Base-by-base conservation (phyloP, 2,329 filamentous ascomycete genomes). In the Beauveria caledonica region DNA sequence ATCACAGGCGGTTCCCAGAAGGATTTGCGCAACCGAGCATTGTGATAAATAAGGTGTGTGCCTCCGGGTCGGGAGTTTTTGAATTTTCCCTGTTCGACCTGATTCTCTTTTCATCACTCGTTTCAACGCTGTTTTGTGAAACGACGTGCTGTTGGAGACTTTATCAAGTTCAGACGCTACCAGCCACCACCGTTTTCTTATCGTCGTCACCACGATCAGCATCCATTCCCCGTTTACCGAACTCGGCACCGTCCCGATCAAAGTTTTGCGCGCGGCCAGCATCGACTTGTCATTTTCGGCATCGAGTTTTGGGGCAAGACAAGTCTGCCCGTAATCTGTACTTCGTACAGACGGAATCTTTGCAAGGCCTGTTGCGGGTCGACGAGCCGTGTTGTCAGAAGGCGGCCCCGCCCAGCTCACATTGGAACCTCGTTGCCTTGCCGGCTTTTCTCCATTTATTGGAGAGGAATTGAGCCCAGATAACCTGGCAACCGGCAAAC, bases 231-330 rank as follows among this genome's bases (percentile, higher is more conserved):
- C 44, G 3, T 6, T 7, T 17, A 58, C 49, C 55, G 55, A 48
- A 44, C 42, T 48, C 29, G 44, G 54, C 54, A 57, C 15, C 54
- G 36, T 49, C 54, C 33, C 33, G 29, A 49, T 49, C 44, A 45
- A 29, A 40, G 17, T 23, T 39, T 48, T 57, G 27, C 44, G 33
- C 39, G 19, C 15, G 53, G 8, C 27, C 21, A 40, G 33, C 27
- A 58, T 58, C 56, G 46, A 44, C 56, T 44, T 51, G 45, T 58
- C 56, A 51, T 29, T 58, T 58, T 44, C 21, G 17, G 33, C 56
- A 51, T 58, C 56, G 36, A 51, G 27, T 44, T 44, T 58, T 57
- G 44, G 29, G 17, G 15, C 15, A 21, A 27, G 8, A 13, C 40
- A 45, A 45, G 53, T 36, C 11, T 15, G 33, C 15, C 33, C 33